These are phyloP conservation scores for Magnaporthiopsis rhizophila DNA, from an alignment of 2,329 filamentous ascomycete genomes.

Conservation along the genomic window DNA sequence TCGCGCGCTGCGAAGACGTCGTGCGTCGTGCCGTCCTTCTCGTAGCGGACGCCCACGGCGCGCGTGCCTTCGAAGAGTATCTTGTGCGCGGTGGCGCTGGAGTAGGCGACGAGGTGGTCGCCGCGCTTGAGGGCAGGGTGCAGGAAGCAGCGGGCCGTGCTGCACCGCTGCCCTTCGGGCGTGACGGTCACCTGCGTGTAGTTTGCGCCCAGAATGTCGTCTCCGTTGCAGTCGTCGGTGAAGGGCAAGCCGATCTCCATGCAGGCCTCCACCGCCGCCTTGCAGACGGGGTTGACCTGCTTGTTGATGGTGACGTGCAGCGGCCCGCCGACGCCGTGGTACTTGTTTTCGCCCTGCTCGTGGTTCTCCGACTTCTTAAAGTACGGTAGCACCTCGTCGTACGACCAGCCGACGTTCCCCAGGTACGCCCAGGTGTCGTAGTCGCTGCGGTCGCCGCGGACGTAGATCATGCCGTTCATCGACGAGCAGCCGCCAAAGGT, in stretches of 20 bases:
- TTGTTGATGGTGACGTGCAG: not conserved
- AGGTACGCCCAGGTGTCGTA: constrained; percentile 25
- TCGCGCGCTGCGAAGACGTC: constrained; percentile 24
- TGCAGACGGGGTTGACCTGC: constrained; percentile 24
- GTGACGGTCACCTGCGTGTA: constrained; percentile 18
- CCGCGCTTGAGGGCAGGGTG: constrained; percentile 16
- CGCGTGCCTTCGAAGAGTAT: constrained; percentile 7
- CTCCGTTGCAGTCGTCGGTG: constrained; percentile 30
- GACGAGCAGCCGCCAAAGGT: constrained; percentile 23
- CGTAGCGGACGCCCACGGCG: constrained; percentile 7
- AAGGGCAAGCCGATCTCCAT: constrained; percentile 29
- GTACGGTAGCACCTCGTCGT: constrained; percentile 22
- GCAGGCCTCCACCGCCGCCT: constrained; percentile 22
- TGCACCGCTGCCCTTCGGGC: not conserved
- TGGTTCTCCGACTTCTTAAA: constrained; percentile 25
- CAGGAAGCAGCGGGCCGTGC: constrained; percentile 28
- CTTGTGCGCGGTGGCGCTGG: constrained; percentile 27
- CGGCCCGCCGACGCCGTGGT: constrained; percentile 22
- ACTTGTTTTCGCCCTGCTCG: constrained; percentile 18
- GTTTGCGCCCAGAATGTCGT: constrained; percentile 27
- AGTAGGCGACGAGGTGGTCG: constrained; percentile 30
- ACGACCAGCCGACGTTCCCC: constrained; percentile 21
- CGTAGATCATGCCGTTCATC: constrained; percentile 21
- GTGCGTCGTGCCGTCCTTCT: constrained; percentile 2
- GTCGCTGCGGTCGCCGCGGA: constrained; percentile 17